A percentile compares a stretch with the other conserved stretches of the same genome.
phyloP scores from a whole-genome alignment of 2,329 filamentous ascomycete genomes.

The Emericellopsis cladophorae region DNA sequence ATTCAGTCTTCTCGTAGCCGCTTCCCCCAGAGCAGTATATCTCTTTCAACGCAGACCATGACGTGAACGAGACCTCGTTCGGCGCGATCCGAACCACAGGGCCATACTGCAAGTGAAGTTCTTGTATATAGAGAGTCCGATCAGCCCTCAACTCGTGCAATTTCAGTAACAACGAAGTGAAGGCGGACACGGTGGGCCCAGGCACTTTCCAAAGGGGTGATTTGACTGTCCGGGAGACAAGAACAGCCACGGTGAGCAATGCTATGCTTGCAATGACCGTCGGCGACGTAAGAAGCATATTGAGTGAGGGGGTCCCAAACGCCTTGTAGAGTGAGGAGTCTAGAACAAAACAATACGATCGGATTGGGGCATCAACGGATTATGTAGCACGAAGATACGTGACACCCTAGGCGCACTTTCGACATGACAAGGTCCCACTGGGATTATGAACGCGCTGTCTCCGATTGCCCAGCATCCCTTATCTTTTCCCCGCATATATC shows the following conservation, averaged over 20 bases:
- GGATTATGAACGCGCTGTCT: too few species aligned
- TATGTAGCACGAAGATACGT: too few species aligned
- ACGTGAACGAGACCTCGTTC: conserved; percentile 46
- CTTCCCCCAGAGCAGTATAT: conserved; percentile 51
- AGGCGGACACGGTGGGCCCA: conserved; percentile 32
- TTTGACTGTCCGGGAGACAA: conserved; percentile 13
- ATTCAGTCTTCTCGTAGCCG: conserved; percentile 53
- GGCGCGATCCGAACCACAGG: conserved; percentile 44
- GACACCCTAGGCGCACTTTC: too few species aligned
- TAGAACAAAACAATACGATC: too few species aligned
- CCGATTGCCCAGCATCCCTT: too few species aligned
- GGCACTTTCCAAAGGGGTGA: conserved; percentile 28
- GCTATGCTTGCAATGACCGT: conserved; percentile 9
- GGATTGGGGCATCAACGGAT: too few species aligned
- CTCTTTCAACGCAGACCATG: conserved; percentile 42
- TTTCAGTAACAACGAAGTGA: conserved; percentile 38
- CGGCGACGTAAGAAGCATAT: background rate
- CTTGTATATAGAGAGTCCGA: conserved; percentile 42
- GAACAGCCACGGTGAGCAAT: conserved; percentile 10
- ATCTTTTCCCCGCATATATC: too few species aligned
- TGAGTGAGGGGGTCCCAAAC: background rate
- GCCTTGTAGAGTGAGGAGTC: background rate
- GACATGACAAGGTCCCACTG: too few species aligned
- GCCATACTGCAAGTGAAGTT: conserved; percentile 40
- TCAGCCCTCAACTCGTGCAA: conserved; percentile 42